phyloP scores from a whole-genome alignment of 768 basidiomycete species.

The Xerocomus spinulosus region DNA sequence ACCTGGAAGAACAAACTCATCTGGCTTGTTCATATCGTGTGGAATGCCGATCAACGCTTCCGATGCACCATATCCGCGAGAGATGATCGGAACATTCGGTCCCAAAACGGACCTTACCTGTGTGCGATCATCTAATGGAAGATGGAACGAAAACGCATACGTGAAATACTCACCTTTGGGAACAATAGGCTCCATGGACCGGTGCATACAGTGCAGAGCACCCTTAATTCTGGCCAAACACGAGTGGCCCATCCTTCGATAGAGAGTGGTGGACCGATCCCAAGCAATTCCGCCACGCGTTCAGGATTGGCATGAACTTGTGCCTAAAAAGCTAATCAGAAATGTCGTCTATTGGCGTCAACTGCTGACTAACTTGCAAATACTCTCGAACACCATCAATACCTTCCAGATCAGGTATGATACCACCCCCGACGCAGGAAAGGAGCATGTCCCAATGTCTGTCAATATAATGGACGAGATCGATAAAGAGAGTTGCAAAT shows the following conservation, averaged over 20 bases:
- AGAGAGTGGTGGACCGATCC: slow-evolving; percentile 11
- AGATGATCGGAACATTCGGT: neutral
- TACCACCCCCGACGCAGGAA: slow-evolving; percentile 12
- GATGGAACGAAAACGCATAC: neutral
- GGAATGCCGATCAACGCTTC: slow-evolving; percentile 3
- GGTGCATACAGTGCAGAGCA: slow-evolving; percentile 5
- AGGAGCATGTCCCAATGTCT: slow-evolving; percentile 18
- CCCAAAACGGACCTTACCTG: slow-evolving; percentile 15
- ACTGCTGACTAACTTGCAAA: slow-evolving; percentile 7
- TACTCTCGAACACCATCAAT: slow-evolving; percentile 9
- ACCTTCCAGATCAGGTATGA: slow-evolving; percentile 13
- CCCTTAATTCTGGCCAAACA: slow-evolving; percentile 12
- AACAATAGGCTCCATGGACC: slow-evolving; percentile 8
- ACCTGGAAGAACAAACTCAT: slow-evolving; percentile 6
- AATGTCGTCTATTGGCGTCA: neutral
- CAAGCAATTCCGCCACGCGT: slow-evolving; percentile 17
- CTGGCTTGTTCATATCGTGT: neutral
- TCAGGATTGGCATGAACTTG: slow-evolving; percentile 9
- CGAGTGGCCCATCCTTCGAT: slow-evolving; percentile 14
- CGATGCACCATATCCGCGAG: slow-evolving; percentile 9
- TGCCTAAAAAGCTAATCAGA: slow-evolving; percentile 1
- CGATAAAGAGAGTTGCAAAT: slow-evolving; percentile 10
- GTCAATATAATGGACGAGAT: slow-evolving; percentile 12
- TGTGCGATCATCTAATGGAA: neutral
- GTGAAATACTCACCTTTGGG: too few relatives aligned